Evolutionary conservation across 441 rosid species (phyloP).

Genomic region (Mallotus japonicus): DNA sequence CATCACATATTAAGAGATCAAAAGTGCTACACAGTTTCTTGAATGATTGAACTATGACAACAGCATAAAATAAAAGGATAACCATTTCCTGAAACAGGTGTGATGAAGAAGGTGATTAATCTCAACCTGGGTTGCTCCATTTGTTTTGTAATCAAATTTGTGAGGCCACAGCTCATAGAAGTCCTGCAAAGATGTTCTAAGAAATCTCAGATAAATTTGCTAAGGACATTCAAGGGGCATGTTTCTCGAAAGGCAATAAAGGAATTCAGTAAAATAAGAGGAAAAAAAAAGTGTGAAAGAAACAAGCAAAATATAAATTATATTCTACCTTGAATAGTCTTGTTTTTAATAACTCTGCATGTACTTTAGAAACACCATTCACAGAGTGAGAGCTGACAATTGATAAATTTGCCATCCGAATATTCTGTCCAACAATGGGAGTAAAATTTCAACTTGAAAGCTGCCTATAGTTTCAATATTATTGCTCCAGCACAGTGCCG

Average conservation of each 20-base stretch:
- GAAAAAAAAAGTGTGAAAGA: not conserved
- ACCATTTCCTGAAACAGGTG: not conserved
- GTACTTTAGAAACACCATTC: constrained; percentile 52
- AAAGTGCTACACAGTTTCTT: not conserved
- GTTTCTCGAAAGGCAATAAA: not conserved
- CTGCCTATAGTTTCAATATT: not conserved
- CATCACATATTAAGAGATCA: constrained; percentile 14
- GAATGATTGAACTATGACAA: not conserved
- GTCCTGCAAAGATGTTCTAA: constrained; percentile 37
- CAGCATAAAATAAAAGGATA: not conserved
- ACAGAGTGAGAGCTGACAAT: constrained; percentile 51
- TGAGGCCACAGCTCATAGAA: constrained; percentile 43
- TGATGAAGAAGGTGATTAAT: constrained; percentile 2
- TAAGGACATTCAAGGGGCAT: not conserved
- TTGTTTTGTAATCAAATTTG: constrained; percentile 34
- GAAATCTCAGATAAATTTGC: constrained; percentile 2
- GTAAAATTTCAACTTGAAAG: constrained; percentile 8
- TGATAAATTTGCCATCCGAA: constrained; percentile 59
- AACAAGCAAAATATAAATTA: constrained; percentile 7
- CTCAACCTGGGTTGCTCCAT: constrained; percentile 34
- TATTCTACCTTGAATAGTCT: constrained; percentile 46
- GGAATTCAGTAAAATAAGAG: not conserved
- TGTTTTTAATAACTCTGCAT: constrained; percentile 44
- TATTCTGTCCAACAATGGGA: constrained; percentile 31
- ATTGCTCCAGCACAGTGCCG: not conserved